These are phyloP conservation scores for Rhizoclosmatium globosum DNA, from an alignment of 192 early-diverging fungal species.

Conservation along the genomic window DNA sequence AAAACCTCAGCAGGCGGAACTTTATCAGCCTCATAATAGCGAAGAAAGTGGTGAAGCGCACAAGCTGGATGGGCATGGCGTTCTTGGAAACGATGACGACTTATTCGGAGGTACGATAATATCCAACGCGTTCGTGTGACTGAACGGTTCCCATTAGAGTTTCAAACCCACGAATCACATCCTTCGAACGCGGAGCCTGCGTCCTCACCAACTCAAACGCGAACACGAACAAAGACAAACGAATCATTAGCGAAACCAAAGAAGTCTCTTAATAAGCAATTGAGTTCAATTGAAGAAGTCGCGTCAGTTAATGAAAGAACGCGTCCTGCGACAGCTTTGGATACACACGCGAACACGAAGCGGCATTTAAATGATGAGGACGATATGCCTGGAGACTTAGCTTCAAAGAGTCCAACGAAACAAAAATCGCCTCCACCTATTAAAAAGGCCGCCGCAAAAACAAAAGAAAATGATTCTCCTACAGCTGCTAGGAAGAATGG, in stretches of 20 bases:
- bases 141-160: neutral
- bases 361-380: neutral
- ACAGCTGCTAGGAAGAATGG: neutral
- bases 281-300: constrained; percentile 22
- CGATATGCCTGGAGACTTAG: neutral
- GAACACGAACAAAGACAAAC: neutral
- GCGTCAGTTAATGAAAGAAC: constrained; percentile 22
- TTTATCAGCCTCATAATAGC: constrained; percentile 3
- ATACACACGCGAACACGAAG: neutral
- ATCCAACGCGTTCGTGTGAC: too few species aligned
- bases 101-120: neutral
- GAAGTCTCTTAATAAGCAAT: constrained; percentile 17
- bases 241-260: neutral
- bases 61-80: neutral
- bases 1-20: constrained; percentile 31
- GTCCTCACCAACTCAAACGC: neutral
- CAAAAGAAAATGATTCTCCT: constrained; percentile 30
- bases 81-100: neutral
- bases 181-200: neutral
- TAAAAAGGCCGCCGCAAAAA: constrained; percentile 7
- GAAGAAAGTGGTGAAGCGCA: neutral
- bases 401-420: neutral
- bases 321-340: constrained; percentile 7
- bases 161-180: neutral
- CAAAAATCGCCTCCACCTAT: neutral